phyloP scores from a whole-genome alignment of 2,329 filamentous ascomycete species.

The Huntiella decipiens region DNA sequence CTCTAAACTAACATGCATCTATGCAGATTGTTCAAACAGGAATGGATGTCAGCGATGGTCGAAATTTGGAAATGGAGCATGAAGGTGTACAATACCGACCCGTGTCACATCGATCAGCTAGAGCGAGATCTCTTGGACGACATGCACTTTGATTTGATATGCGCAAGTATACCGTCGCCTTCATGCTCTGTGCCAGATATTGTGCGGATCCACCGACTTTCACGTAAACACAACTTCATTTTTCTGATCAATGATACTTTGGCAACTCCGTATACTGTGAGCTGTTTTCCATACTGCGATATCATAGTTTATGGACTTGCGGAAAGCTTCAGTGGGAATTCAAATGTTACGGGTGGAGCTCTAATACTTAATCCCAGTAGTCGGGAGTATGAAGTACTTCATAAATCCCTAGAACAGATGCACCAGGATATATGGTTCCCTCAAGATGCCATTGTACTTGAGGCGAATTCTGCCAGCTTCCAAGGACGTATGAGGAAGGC shows the following conservation, averaged over 20 bases:
- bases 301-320: slow-evolving; percentile 33
- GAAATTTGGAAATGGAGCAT: slow-evolving; percentile 22
- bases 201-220: slow-evolving; percentile 19
- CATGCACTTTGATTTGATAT: slow-evolving; percentile 25
- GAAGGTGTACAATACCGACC: slow-evolving; percentile 24
- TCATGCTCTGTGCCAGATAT: slow-evolving; percentile 19
- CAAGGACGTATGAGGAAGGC: slow-evolving; percentile 17
- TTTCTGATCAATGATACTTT: slow-evolving; percentile 30
- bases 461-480: slow-evolving; percentile 22
- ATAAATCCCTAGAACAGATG: slow-evolving; percentile 14
- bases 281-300: slow-evolving; percentile 30
- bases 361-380: slow-evolving; percentile 29
- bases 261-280: slow-evolving; percentile 28
- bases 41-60: too few relatives aligned
- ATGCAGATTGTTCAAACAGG: too few relatives aligned
- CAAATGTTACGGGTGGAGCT: slow-evolving; percentile 35
- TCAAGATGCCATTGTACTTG: slow-evolving; percentile 17
- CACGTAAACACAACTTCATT: slow-evolving; percentile 26
- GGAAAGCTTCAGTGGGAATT: slow-evolving; percentile 38
- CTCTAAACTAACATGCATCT: too few relatives aligned
- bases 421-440: slow-evolving; percentile 14
- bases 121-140: slow-evolving; percentile 26
- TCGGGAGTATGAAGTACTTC: slow-evolving; percentile 21
- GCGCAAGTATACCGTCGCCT: slow-evolving; percentile 26
- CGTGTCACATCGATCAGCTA: slow-evolving; percentile 23